Base-by-base conservation (phyloP, 768 basidiomycete genomes). In the Porphyrellus cyaneotinctus region DNA sequence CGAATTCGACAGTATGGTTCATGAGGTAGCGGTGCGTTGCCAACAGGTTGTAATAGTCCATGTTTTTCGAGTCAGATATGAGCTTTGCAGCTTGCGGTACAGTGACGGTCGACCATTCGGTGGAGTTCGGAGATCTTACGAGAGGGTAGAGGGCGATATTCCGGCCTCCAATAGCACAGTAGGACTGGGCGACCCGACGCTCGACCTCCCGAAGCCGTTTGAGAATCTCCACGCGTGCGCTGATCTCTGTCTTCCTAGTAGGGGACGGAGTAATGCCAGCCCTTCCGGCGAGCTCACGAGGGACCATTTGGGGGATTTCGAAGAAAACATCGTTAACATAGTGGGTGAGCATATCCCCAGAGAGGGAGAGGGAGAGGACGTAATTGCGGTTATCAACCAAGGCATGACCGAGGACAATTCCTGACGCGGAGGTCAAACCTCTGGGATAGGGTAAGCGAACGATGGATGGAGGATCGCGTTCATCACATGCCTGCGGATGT, bases 21-120 rank as follows among this genome's bases (percentile, higher is more conserved):
- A 91, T 82, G 57, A 94, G 71, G 57, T 78, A 78, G 53, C 80
- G 81, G 68, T 94, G 89, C 0, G 82, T 62, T 14, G 76, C 78
- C 30, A 80, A 58, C 38, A 69, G 66, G n/a, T 75, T 77, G 47
- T 81, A 74, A 46, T 44, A 49, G 26, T 57, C 53, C 46, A 53
- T 31, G 18, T 45, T 56, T 26, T 38, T 7, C 12, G 73, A 67
- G 33, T 66, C 58, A 49, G 69, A 63, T 22, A 85, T 56, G 32
- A 79, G 63, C 24, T 71, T 53, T 7, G 81, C 79, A 13, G 81
- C 83, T 48, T 86, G 73, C 3, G 70, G 52, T 22, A 85, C 68
- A 1, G 85, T 83, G 30, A 85, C 72, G 8, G 69, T 68, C 0
- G 70, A 64, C 85, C 88, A 91, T 39, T 75, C 71, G 0, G 75